Conservation (phyloP, 2,329 filamentous ascomycete species). For the Neodidymelliopsis sp. region DNA sequence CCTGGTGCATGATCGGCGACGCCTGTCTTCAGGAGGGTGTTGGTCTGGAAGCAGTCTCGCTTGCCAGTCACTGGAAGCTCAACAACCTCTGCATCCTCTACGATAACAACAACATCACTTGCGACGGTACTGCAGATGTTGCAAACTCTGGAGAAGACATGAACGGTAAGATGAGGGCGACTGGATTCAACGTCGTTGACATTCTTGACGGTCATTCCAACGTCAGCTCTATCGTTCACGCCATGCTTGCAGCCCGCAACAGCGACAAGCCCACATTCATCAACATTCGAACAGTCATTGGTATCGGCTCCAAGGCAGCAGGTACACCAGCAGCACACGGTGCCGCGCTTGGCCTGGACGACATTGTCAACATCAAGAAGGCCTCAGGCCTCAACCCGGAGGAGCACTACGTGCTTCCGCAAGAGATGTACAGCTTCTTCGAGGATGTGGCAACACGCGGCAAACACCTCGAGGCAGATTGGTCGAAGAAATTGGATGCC, state of each 20-base stretch:
- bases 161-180: slow-evolving; percentile 65
- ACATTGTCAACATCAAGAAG: slow-evolving; percentile 50
- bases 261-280: slow-evolving; percentile 63
- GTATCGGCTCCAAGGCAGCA: slow-evolving; percentile 52
- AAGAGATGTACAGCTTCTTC: slow-evolving; percentile 57
- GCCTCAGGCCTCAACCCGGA: slow-evolving; percentile 58
- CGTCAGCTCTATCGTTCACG: slow-evolving; percentile 56
- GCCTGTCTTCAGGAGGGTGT: slow-evolving; percentile 57
- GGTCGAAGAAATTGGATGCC: slow-evolving; percentile 54
- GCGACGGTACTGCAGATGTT: slow-evolving; percentile 57
- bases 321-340: slow-evolving; percentile 10
- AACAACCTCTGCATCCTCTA: slow-evolving; percentile 66
- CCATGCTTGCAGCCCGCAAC: slow-evolving; percentile 54
- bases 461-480: slow-evolving; percentile 55
- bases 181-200: slow-evolving; percentile 64
- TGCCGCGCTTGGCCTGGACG: slow-evolving; percentile 3
- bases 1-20: slow-evolving; percentile 65
- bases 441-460: slow-evolving; percentile 56
- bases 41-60: slow-evolving; percentile 10
- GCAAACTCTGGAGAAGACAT: slow-evolving; percentile 55
- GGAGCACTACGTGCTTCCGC: slow-evolving; percentile 53
- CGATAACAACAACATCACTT: slow-evolving; percentile 68
- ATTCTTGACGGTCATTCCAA: slow-evolving; percentile 62
- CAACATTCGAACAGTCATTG: slow-evolving; percentile 65
- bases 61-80: slow-evolving; percentile 55